A percentile compares a stretch with the other conserved stretches of the same genome.
phyloP scores from a whole-genome alignment of 768 basidiomycete genomes.

The Russula vinacea region DNA sequence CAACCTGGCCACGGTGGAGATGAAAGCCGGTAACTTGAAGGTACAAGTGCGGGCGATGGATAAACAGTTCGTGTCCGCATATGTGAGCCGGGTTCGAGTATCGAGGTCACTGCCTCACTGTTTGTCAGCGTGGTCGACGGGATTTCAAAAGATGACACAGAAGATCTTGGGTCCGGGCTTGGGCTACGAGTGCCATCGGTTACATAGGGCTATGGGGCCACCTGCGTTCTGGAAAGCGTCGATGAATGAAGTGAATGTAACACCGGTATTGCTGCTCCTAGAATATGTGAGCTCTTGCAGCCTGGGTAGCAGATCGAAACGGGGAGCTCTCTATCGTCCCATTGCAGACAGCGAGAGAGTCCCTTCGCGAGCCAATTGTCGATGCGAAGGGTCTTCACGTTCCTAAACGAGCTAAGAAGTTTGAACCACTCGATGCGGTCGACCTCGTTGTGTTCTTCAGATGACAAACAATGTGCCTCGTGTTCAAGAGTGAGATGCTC shows the following conservation, averaged over 20 bases:
- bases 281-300: conserved; percentile 1
- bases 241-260: neutral
- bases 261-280: neutral
- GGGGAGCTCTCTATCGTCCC: neutral
- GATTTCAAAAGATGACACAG: too few relatives aligned
- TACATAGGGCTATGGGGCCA: neutral
- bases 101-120: neutral
- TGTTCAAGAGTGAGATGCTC: neutral
- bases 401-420: neutral
- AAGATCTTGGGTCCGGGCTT: too few relatives aligned
- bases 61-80: too few relatives aligned
- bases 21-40: too few relatives aligned
- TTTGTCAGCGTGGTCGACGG: too few relatives aligned
- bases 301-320: neutral
- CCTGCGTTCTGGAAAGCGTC: neutral
- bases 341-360: neutral
- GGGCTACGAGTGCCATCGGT: too few relatives aligned
- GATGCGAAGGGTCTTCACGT: neutral
- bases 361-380: neutral
- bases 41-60: neutral
- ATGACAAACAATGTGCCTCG: neutral
- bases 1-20: too few relatives aligned
- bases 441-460: neutral
- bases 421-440: neutral
- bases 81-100: neutral